Evolutionary conservation across 176 grass and related monocot species (phyloP), one percentile per base, ranked within the genome.

Genomic region (Bothriochloa decipiens): DNA sequence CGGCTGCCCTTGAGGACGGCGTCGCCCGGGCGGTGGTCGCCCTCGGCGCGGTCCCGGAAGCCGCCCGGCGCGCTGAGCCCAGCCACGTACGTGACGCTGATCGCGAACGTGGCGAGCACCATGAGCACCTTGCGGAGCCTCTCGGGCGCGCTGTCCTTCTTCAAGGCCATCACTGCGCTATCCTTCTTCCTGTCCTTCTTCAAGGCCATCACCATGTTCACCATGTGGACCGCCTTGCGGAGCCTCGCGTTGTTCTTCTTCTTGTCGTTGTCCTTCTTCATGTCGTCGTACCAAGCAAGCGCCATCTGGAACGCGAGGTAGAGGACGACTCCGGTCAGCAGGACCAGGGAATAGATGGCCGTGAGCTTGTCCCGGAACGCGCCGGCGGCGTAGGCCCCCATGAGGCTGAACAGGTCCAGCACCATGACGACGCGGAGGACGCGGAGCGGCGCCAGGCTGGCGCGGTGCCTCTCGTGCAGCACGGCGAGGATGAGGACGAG

Each of bases 51-150:
- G 15, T 82, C 72, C 79, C 79, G 60, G 72, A 82, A 87, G 20
- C 79, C 79, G 1, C 86, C 81, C 1, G 85, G 86, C 9, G 77
- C 20, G 77, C 50, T 85, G 52, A 91, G 72, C 29, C 90, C 89
- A 0, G 63, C 82, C 18, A 65, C 6, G 60, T 91, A 91, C 0
- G 84, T 87, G 39, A 91, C 14, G 39, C 76, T 83, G 5, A 72
- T 37, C 1, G 76, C 60, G 15, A 91, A 75, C 5, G 72, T 84
- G 2, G 89, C 85, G 0, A 89, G 87, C 69, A 89, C 68, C 82
- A 83, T 74, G n/a, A 85, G 74, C 13, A 75, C 67, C 81, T 82
- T 82, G 80, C 43, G 61, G 8, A n/a, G 28, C 42, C 23, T 28
- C 20, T 71, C 41, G 4, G 15, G 0, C 2, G 43, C 22, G 35